These are phyloP conservation scores for Suillus subluteus DNA, from an alignment of 768 basidiomycete genomes.

Conservation along the genomic window DNA sequence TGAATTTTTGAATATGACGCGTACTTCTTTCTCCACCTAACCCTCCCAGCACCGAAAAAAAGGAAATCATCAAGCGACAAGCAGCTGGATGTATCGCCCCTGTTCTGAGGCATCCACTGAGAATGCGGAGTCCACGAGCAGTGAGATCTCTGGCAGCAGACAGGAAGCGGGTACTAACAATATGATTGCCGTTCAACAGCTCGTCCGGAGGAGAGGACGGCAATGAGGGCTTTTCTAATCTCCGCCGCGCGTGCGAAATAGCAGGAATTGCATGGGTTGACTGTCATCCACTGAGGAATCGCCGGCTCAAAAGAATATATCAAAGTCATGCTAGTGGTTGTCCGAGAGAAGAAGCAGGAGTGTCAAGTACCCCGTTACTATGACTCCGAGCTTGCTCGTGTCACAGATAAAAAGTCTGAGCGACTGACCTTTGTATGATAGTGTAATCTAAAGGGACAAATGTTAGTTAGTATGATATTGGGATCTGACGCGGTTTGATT, in stretches of 20 bases:
- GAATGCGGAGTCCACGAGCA: slow-evolving; percentile 22
- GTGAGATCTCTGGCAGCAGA: slow-evolving; percentile 29
- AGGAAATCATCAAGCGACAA: slow-evolving; percentile 12
- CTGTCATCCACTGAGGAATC: slow-evolving; percentile 19
- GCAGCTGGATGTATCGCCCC: slow-evolving; percentile 1
- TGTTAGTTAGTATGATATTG: background rate
- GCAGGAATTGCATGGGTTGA: slow-evolving; percentile 28
- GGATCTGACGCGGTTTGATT: background rate
- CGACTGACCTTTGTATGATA: background rate
- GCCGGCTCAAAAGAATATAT: slow-evolving; percentile 22
- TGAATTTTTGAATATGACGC: background rate
- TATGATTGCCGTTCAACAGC: slow-evolving; percentile 26
- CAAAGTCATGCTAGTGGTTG: background rate
- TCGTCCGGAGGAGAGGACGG: slow-evolving; percentile 23
- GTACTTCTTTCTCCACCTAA: slow-evolving; percentile 16
- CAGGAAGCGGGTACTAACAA: slow-evolving; percentile 31
- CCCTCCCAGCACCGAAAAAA: slow-evolving; percentile 18
- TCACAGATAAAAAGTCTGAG: background rate
- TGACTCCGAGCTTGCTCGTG: background rate
- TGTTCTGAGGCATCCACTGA: no score
- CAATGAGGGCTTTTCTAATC: slow-evolving; percentile 17
- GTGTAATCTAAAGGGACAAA: no score
- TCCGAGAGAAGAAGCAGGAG: background rate
- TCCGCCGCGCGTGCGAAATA: slow-evolving; percentile 21
- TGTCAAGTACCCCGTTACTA: background rate